phyloP scores from a whole-genome alignment of 352 stramenopile genomes.

The Phytopythium sindhum region DNA sequence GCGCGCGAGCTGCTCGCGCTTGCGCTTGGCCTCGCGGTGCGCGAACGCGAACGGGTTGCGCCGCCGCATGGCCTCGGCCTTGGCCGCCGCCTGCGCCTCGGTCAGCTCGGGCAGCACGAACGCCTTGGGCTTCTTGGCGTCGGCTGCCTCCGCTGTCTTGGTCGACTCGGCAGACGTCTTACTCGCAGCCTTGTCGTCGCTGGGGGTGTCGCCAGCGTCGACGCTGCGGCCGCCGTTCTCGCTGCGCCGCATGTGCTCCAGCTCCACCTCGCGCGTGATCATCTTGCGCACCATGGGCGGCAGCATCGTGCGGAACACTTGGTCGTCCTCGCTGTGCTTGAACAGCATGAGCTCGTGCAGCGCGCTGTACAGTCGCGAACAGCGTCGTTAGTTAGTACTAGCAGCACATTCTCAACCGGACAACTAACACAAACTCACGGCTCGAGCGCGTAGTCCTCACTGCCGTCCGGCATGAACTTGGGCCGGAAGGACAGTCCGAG shows the following conservation, averaged over 20 bases:
- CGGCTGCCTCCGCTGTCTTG: constrained; percentile 13
- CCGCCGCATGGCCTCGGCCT: constrained; percentile 59
- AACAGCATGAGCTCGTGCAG: constrained; percentile 74
- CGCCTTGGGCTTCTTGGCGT: constrained; percentile 25
- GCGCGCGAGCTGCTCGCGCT: constrained; percentile 46
- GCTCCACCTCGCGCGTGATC: constrained; percentile 75
- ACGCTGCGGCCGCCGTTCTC: constrained; percentile 26
- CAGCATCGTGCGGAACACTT: constrained; percentile 34
- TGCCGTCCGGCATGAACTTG: constrained; percentile 63
- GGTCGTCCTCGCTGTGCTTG: constrained; percentile 27
- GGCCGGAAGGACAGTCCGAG: constrained; percentile 73
- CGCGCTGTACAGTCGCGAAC: constrained; percentile 25
- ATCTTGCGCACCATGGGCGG: constrained; percentile 67
- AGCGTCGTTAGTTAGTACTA: constrained; percentile 1
- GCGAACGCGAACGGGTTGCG: constrained; percentile 80
- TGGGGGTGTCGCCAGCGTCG: background rate
- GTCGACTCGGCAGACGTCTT: constrained; percentile 5
- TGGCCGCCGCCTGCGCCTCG: constrained; percentile 52
- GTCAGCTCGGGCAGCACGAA: constrained; percentile 56
- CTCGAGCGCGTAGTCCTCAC: constrained; percentile 69
- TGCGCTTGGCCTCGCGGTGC: constrained; percentile 77
- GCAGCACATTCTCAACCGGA: no score
- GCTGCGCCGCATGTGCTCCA: constrained; percentile 73
- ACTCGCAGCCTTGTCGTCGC: background rate
- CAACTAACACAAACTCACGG: no score